A percentile compares a stretch with the other conserved stretches of the same genome.
phyloP scores from a whole-genome alignment of 805 yeast genomes.

The Blastobotrys terrestris region DNA sequence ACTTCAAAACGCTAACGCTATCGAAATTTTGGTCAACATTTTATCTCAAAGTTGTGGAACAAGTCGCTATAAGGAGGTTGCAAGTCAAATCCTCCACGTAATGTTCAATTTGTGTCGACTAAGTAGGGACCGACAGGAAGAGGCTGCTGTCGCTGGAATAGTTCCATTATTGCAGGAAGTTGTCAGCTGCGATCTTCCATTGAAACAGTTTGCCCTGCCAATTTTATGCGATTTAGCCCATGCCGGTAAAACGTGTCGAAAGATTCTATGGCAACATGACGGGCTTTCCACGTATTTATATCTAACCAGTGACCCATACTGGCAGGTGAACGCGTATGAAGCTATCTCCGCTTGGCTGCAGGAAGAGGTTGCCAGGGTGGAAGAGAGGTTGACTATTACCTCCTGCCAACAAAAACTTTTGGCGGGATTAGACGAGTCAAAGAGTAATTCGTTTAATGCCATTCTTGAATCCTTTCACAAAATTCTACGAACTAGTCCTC shows the following conservation, averaged over 20 bases:
- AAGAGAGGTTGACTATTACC: conserved; percentile 11
- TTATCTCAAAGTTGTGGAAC: conserved; percentile 15
- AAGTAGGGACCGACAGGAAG: conserved; percentile 40
- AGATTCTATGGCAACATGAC: conserved; percentile 33
- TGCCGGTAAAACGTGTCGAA: conserved; percentile 37
- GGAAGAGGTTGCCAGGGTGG: conserved; percentile 22
- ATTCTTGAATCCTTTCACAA: conserved; percentile 18
- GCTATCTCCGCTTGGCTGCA: conserved; percentile 37
- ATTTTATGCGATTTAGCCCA: conserved; percentile 48
- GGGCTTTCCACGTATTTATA: conserved; percentile 36
- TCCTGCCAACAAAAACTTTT: conserved; percentile 8
- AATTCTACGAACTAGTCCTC: conserved; percentile 15
- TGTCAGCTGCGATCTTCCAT: conserved; percentile 36
- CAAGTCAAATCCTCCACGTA: conserved; percentile 42
- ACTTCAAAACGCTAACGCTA: conserved; percentile 33
- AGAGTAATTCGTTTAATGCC: conserved; percentile 14
- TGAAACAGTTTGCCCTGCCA: conserved; percentile 49
- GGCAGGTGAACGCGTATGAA: conserved; percentile 53
- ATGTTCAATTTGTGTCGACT: conserved; percentile 48
- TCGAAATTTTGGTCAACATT: conserved; percentile 38
- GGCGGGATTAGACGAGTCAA: conserved; percentile 15
- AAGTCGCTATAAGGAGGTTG: conserved; percentile 33
- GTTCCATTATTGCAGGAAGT: conserved; percentile 40
- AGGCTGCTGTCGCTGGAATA: conserved; percentile 42
- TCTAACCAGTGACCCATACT: conserved; percentile 45